Base-by-base conservation (phyloP, 345 rosid genomes). In the Arabis hirsuta region DNA sequence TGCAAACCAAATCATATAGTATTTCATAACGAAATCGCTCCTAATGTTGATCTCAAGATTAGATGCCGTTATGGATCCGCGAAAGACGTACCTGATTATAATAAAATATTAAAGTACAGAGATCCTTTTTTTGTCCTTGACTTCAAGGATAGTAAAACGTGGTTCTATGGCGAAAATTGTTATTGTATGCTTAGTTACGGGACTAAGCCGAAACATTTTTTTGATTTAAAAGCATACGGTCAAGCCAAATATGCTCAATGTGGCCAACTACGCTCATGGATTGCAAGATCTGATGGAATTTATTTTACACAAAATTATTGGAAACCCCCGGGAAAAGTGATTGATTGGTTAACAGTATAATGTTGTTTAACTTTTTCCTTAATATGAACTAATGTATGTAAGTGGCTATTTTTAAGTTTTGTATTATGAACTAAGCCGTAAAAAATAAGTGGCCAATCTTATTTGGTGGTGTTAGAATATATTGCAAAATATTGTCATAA, bases 191-290 rank as follows among this genome's bases (percentile, higher is more conserved):
- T 58, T 20, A 58, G 63, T 58, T 6, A 39, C 10, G 63, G 63
- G 10, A 20, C 46, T 20, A 39, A 1, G 3, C 63, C 63, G 20
- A 19, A 3, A 2, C 10, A 6, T 20, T 39, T 10, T 26, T 58
- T 19, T 42, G 47, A 58, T 39, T 20, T 58, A 11, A 47, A 58
- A 58, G 48, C 41, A 13, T 41, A 59, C 22, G 48, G 34, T 39
- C 19, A 22, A 39, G 6, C 3, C 2, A 27, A 27, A 27, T 20
- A 4, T 19, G 16, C 32, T 22, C 11, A 6, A 22, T 59, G 64
- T 22, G 64, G 64, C 7, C 64, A 59, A 2, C 19, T 59, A 22
- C 64, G 64, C 4, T 59, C 64, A 7, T 59, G 64, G 64, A 41
- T 41, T 12, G 48, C 64, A 0, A 59, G 5, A 59, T 1, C 0